Evolutionary conservation across 1,284 basidiomycete genomes (phyloP), one percentile per base, ranked within the genome.

Genomic region (Puccinia horiana): DNA sequence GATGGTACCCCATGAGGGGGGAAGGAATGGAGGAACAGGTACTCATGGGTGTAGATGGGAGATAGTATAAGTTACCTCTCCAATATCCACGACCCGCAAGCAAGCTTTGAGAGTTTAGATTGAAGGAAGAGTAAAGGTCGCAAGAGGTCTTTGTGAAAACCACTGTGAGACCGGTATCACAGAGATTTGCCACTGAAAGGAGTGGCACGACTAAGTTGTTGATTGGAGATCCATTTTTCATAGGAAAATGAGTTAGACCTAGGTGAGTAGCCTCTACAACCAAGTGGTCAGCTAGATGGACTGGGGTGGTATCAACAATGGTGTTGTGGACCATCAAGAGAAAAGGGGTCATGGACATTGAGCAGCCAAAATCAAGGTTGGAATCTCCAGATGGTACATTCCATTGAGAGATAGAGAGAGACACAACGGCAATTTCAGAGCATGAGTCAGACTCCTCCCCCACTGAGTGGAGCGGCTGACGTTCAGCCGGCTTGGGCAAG

Each of bases 61-160:
- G 63, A 20, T 67, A 67, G 35, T 67, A 67, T 2, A 67, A 23
- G 40, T 67, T 67, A 6, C 63, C 63, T 37, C 26, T 6, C 2
- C 63, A 16, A 26, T 67, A 67, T 8, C 63, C 35, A 14, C 35
- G 35, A 8, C 63, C 35, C 3, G 63, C 2, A 5, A 67, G 8
- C 14, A 5, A 37, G 2, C 63, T 32, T 4, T 40, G 18, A 32
- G 40, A 2, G 5, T 67, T 37, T 6, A 40, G 14, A 14, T 9
- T 4, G 63, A 1, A 8, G 20, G 35, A 6, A 5, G 37, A 1
- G 35, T 20, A 40, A n/a, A 67, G 32, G 18, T 42, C 63, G 18
- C 63, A 67, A 6, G 26, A 67, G 35, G 63, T 40, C n/a, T 67
- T 67, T 2, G 63, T 67, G 63, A 67, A 67, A 20, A 67, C 35